A percentile compares a stretch with the other conserved stretches of the same genome.
phyloP scores from a whole-genome alignment of 257 asterid genomes.

The Vinca minor region DNA sequence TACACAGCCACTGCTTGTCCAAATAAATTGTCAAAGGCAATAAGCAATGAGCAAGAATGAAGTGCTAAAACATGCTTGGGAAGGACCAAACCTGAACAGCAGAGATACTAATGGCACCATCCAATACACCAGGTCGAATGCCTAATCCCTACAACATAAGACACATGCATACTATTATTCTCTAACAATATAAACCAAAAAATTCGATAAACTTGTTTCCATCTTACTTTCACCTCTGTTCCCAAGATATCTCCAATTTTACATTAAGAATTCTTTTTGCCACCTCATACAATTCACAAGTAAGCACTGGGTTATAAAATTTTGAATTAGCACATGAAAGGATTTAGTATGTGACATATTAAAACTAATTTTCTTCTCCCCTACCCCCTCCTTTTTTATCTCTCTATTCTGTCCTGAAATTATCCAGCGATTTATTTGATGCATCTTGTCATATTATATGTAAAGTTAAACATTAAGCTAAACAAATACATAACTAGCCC shows the following conservation, averaged over 20 bases:
- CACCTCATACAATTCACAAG: no score
- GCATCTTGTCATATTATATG: not conserved
- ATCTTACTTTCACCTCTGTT: no score
- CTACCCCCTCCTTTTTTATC: no score
- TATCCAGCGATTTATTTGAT: not conserved
- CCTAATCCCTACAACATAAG: constrained; percentile 74
- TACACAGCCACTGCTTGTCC: constrained; percentile 83
- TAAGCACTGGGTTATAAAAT: not conserved
- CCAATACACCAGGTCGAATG: constrained; percentile 78
- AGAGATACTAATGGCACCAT: constrained; percentile 97
- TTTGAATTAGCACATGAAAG: not conserved
- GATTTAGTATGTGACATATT: not conserved
- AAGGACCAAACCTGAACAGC: constrained; percentile 77
- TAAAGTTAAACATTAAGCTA: not conserved
- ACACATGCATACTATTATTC: no score
- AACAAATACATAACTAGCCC: not conserved
- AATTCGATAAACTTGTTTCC: no score
- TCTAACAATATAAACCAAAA: no score
- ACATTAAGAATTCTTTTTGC: no score
- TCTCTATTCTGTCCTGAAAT: not conserved
- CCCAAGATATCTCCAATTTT: no score
- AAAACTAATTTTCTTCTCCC: not conserved
- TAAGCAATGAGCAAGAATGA: not conserved
- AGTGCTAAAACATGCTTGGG: not conserved
- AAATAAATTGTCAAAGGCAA: constrained; percentile 14